Conservation (phyloP, 331 rosid genomes). For the Prunus yedoensis region DNA sequence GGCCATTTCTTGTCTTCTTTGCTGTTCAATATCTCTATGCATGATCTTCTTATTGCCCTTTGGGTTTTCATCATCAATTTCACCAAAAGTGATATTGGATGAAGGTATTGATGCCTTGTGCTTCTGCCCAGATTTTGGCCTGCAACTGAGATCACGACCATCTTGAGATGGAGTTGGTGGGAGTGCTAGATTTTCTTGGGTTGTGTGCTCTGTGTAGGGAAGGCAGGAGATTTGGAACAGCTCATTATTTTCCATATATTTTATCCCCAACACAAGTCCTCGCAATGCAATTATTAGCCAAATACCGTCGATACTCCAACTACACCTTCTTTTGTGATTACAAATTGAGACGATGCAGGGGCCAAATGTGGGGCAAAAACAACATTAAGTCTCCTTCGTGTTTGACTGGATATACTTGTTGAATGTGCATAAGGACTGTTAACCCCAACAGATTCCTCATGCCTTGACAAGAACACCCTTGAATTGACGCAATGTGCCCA, state of each 20-base stretch:
- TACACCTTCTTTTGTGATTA: too few species aligned
- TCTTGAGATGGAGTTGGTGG: neutral
- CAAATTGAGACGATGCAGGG: too few species aligned
- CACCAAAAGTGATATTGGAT: neutral
- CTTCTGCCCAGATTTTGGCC: neutral
- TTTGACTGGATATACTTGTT: too few species aligned
- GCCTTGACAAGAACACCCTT: too few species aligned
- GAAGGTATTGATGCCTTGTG: neutral
- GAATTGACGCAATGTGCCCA: too few species aligned
- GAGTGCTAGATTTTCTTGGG: neutral
- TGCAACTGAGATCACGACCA: neutral
- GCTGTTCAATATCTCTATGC: slow-evolving; percentile 49
- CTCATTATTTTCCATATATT: slow-evolving; percentile 4
- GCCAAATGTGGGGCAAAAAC: too few species aligned
- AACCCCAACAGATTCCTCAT: too few species aligned
- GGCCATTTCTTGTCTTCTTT: slow-evolving; percentile 52
- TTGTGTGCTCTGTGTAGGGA: slow-evolving; percentile 1
- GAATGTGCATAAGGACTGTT: too few species aligned
- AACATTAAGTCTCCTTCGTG: too few species aligned
- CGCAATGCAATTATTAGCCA: too few species aligned
- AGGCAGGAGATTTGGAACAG: slow-evolving; percentile 4
- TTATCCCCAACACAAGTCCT: too few species aligned
- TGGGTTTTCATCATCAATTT: slow-evolving; percentile 8
- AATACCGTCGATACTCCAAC: too few species aligned
- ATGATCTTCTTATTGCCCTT: slow-evolving; percentile 18